These are phyloP conservation scores for Microbotryum scabiosae DNA, from an alignment of 1,284 basidiomycete species.

Conservation along the genomic window DNA sequence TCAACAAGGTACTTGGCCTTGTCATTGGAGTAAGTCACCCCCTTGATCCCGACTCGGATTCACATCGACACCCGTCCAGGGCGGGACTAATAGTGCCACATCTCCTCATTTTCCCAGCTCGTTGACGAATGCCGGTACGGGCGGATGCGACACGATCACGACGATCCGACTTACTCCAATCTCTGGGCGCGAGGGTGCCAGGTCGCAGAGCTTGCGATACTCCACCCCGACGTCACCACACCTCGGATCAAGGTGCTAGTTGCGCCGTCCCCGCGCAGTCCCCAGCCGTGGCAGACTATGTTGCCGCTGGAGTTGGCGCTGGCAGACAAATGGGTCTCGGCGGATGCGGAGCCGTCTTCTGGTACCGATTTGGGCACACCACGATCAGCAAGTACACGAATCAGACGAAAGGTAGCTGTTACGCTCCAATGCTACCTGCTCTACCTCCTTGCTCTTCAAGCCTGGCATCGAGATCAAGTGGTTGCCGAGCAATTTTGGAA, in stretches of 20 bases:
- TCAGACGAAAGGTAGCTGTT: not conserved
- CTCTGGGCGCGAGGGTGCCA: not conserved
- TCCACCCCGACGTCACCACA: not conserved
- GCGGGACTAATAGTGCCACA: too few relatives aligned
- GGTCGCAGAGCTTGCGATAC: not conserved
- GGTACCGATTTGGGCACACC: not conserved
- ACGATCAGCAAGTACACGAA: not conserved
- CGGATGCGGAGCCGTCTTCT: not conserved
- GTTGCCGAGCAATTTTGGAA: not conserved
- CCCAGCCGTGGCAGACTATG: not conserved
- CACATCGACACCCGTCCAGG: not conserved
- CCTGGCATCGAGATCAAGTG: not conserved
- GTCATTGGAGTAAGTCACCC: not conserved
- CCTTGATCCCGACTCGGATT: not conserved
- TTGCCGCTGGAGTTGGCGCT: not conserved
- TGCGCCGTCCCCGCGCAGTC: not conserved
- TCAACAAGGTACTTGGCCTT: too few relatives aligned
- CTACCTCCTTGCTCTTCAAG: not conserved
- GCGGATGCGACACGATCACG: too few relatives aligned
- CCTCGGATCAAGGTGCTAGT: not conserved
- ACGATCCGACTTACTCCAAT: not conserved
- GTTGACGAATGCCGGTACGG: too few relatives aligned
- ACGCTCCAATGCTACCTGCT: not conserved
- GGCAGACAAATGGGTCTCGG: not conserved
- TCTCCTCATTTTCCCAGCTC: too few relatives aligned